Percentiles rank a stretch among this genome's conserved stretches.
phyloP scores from a whole-genome alignment of 257 asterid species.

The Linaria vulgaris region DNA sequence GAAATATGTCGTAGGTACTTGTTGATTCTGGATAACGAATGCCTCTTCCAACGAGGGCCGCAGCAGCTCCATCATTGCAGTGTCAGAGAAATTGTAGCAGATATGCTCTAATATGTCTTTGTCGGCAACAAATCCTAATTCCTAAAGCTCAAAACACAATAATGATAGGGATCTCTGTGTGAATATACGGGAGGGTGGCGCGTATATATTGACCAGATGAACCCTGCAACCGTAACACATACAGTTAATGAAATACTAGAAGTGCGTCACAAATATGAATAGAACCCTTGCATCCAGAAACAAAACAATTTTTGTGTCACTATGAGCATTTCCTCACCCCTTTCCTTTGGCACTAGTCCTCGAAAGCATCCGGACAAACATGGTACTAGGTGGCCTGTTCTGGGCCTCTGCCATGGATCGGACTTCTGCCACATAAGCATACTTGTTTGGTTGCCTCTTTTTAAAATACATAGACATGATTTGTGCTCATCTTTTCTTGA shows the following conservation, averaged over 20 bases:
- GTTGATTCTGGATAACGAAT: slow-evolving; percentile 94
- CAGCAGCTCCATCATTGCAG: slow-evolving; percentile 97
- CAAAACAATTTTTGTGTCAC: neutral
- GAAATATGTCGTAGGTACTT: slow-evolving; percentile 43
- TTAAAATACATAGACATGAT: slow-evolving; percentile 95
- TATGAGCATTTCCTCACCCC: slow-evolving; percentile 56
- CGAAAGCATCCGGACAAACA: slow-evolving; percentile 98
- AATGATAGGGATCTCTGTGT: slow-evolving; percentile 92
- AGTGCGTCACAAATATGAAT: slow-evolving; percentile 3
- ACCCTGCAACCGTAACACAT: slow-evolving; percentile 54
- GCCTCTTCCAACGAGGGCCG: slow-evolving; percentile 99
- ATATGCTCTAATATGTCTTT: slow-evolving; percentile 93
- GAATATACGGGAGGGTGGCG: slow-evolving; percentile 92
- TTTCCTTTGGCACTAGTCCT: slow-evolving; percentile 95
- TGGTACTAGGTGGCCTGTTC: slow-evolving; percentile 93
- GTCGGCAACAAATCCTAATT: slow-evolving; percentile 97
- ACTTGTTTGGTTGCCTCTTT: slow-evolving; percentile 98
- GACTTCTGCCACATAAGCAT: slow-evolving; percentile 91
- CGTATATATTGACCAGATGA: slow-evolving; percentile 97
- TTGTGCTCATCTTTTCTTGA: slow-evolving; percentile 99
- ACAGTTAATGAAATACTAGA: neutral
- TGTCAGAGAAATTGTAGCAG: slow-evolving; percentile 87
- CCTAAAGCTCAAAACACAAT: slow-evolving; percentile 91
- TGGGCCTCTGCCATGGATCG: slow-evolving; percentile 97
- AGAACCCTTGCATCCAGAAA: slow-evolving; percentile 14